Conservation (phyloP, 1,284 basidiomycete species). For the Leucoagaricus sp. region DNA sequence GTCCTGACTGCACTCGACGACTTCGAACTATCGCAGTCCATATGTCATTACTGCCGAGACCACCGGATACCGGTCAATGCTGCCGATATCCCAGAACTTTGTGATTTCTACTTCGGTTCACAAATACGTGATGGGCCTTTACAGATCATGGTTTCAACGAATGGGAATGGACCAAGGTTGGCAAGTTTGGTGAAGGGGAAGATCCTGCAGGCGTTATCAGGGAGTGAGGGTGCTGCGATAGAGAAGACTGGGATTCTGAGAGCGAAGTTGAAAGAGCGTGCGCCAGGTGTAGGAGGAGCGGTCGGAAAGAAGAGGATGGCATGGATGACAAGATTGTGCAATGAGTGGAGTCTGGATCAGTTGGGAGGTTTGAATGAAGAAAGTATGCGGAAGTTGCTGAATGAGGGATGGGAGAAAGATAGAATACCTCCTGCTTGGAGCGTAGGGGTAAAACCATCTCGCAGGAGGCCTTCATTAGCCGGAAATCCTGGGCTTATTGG, state of each 20-base stretch:
- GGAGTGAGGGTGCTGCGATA: slow-evolving; percentile 79
- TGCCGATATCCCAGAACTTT: slow-evolving; percentile 92
- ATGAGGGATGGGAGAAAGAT: slow-evolving; percentile 71
- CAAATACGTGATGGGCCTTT: slow-evolving; percentile 90
- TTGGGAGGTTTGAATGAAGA: slow-evolving; percentile 66
- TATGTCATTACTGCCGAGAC: slow-evolving; percentile 73
- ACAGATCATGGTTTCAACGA: slow-evolving; percentile 96
- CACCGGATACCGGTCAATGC: slow-evolving; percentile 89
- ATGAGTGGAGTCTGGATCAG: slow-evolving; percentile 81
- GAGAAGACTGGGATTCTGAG: slow-evolving; percentile 78
- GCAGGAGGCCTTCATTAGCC: background rate
- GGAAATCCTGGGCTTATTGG: slow-evolving; percentile 5
- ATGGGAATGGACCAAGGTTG: slow-evolving; percentile 91
- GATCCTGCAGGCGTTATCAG: slow-evolving; percentile 73
- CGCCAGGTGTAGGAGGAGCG: slow-evolving; percentile 76
- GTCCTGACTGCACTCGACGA: slow-evolving; percentile 96
- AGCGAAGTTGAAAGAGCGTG: slow-evolving; percentile 66
- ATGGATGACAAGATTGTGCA: slow-evolving; percentile 94
- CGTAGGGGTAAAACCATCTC: slow-evolving; percentile 32
- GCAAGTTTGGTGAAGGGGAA: slow-evolving; percentile 80
- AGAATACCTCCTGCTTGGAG: slow-evolving; percentile 50
- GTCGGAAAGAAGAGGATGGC: slow-evolving; percentile 82
- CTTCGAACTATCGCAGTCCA: slow-evolving; percentile 66
- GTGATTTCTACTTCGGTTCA: slow-evolving; percentile 99
- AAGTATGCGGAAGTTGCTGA: slow-evolving; percentile 58